Percentiles rank a stretch among this genome's conserved stretches.
Conservation (phyloP, 2,329 filamentous ascomycete genomes). For the Chlorencoelia australis region DNA sequence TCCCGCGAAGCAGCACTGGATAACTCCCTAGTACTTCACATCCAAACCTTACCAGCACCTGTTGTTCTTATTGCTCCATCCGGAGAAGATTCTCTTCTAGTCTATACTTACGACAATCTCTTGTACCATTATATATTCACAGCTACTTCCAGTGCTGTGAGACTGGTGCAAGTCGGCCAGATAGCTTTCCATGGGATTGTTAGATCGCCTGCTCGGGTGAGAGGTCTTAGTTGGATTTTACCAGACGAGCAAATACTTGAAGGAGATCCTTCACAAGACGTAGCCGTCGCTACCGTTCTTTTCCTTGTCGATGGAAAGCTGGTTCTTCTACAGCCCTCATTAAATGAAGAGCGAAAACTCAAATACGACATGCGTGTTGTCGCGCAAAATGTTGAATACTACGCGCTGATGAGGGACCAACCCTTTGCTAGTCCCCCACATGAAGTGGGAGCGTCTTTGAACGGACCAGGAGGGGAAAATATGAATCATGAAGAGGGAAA, state of each 20-base stretch:
- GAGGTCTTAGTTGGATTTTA: slow-evolving; percentile 90
- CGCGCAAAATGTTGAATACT: slow-evolving; percentile 93
- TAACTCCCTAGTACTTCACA: slow-evolving; percentile 61
- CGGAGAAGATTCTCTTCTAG: slow-evolving; percentile 86
- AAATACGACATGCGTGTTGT: slow-evolving; percentile 99
- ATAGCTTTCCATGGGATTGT: slow-evolving; percentile 97
- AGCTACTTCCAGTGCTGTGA: slow-evolving; percentile 55
- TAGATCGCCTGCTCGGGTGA: slow-evolving; percentile 80
- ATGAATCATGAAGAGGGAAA: slow-evolving; percentile 17
- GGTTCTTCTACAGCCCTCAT: slow-evolving; percentile 78
- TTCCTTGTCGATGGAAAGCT: slow-evolving; percentile 98
- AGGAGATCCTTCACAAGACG: slow-evolving; percentile 91
- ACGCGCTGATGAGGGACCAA: slow-evolving; percentile 84
- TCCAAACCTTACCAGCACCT: slow-evolving; percentile 68
- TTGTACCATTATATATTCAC: slow-evolving; percentile 92
- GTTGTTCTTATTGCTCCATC: slow-evolving; percentile 85
- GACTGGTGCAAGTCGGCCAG: slow-evolving; percentile 87
- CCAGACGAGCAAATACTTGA: slow-evolving; percentile 82
- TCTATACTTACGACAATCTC: slow-evolving; percentile 95
- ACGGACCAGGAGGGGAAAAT: slow-evolving; percentile 11
- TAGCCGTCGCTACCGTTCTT: slow-evolving; percentile 82
- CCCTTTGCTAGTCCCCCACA: slow-evolving; percentile 29
- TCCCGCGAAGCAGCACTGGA: slow-evolving; percentile 77
- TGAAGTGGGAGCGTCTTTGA: slow-evolving; percentile 3
- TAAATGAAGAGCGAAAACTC: slow-evolving; percentile 70